phyloP scores from a whole-genome alignment of 306 rosid genomes.

The Acacia confusa region DNA sequence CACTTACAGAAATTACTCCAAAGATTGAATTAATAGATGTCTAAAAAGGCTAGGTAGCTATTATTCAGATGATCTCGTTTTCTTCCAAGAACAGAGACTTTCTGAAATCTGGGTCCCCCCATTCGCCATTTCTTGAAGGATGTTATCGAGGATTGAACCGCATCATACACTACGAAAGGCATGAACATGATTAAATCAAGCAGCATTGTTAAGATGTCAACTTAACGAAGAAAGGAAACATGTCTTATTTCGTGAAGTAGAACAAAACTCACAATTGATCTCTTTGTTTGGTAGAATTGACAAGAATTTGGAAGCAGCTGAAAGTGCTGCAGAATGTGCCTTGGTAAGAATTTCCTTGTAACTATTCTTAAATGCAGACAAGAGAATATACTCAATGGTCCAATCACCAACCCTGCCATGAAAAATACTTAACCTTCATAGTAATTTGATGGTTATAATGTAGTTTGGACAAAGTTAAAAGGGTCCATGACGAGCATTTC shows the following conservation, averaged over 20 bases:
- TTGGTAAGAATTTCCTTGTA: slow-evolving; percentile 89
- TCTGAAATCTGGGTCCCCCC: slow-evolving; percentile 90
- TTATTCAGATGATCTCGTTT: slow-evolving; percentile 75
- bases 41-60: slow-evolving; percentile 18
- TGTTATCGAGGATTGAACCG: slow-evolving; percentile 90
- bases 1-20: not conserved
- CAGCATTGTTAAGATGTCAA: slow-evolving; percentile 9
- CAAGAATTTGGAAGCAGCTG: slow-evolving; percentile 68
- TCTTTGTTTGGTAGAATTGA: slow-evolving; percentile 78
- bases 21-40: slow-evolving; percentile 17
- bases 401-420: slow-evolving; percentile 76
- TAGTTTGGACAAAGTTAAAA: not conserved
- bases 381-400: slow-evolving; percentile 74
- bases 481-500: not conserved
- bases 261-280: slow-evolving; percentile 60
- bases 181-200: slow-evolving; percentile 11
- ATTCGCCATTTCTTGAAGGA: slow-evolving; percentile 91
- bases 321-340: slow-evolving; percentile 76
- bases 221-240: slow-evolving; percentile 18
- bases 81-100: slow-evolving; percentile 73
- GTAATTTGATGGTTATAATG: not conserved
- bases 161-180: slow-evolving; percentile 69
- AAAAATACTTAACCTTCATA: slow-evolving; percentile 11
- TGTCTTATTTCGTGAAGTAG: slow-evolving; percentile 15
- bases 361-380: slow-evolving; percentile 88